Conservation (phyloP, 768 basidiomycete species). For the Psilocybe cyanescens region DNA sequence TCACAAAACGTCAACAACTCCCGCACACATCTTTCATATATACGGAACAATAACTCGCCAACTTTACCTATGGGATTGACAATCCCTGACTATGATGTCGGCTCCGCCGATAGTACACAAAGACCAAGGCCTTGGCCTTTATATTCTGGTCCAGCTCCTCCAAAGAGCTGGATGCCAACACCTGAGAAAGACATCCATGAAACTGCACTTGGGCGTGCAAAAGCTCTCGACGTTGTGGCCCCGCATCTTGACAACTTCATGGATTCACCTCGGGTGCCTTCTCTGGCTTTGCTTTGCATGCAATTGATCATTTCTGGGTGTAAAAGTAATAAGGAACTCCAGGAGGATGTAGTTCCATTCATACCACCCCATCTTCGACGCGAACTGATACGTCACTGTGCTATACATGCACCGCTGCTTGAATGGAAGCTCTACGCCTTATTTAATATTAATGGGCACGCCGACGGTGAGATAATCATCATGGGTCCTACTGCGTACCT, state of each 20-base stretch:
- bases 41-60: slow-evolving; percentile 41
- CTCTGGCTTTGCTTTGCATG: slow-evolving; percentile 63
- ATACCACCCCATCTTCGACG: slow-evolving; percentile 65
- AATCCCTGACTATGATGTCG: slow-evolving; percentile 19
- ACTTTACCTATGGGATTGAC: slow-evolving; percentile 49
- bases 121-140: slow-evolving; percentile 10
- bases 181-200: slow-evolving; percentile 29
- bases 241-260: slow-evolving; percentile 30
- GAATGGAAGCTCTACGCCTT: slow-evolving; percentile 53
- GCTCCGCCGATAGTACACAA: slow-evolving; percentile 1
- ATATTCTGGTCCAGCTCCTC: slow-evolving; percentile 55
- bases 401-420: slow-evolving; percentile 60
- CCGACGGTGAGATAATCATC: slow-evolving; percentile 67
- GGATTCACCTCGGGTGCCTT: slow-evolving; percentile 41
- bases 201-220: slow-evolving; percentile 50
- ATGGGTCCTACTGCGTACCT: slow-evolving; percentile 56
- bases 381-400: slow-evolving; percentile 59
- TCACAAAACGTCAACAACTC: slow-evolving; percentile 55
- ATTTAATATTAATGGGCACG: slow-evolving; percentile 52
- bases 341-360: slow-evolving; percentile 46
- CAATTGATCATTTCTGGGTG: slow-evolving; percentile 45
- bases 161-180: slow-evolving; percentile 58
- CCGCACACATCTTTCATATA: slow-evolving; percentile 31
- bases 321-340: slow-evolving; percentile 44
- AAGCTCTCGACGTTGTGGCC: slow-evolving; percentile 60